Evolutionary conservation across 1,139 yeast species (phyloP), one percentile per base, ranked within the genome.

Genomic region (Pichia sp.): DNA sequence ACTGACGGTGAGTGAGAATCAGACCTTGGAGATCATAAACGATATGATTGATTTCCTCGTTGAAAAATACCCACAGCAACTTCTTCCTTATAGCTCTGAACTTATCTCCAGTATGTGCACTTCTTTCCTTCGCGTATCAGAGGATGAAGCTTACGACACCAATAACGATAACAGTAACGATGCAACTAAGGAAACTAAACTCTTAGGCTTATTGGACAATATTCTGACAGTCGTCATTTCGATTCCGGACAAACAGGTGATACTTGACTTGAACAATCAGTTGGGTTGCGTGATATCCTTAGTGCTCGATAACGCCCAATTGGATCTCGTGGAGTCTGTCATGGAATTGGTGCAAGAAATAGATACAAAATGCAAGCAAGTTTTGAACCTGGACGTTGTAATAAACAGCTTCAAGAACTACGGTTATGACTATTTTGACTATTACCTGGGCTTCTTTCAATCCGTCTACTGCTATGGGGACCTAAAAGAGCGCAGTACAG

Each of bases 21-120:
- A 77, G 56, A 84, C 80, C 64, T 73, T 80, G 58, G 85, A 81
- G 61, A 73, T 80, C 45, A 72, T 80, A 57, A 77, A 81, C 47
- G 75, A 76, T 40, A 80, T 80, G 3, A 80, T 81, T 82, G 85
- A 81, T 57, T 74, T 76, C 15, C 78, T 80, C 63, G 85, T 80
- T 8, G 78, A 78, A 54, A 77, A 74, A 59, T 81, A 80, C 62
- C 76, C 84, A 2, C 67, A 70, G 41, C 77, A 79, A 63, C 72
- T 81, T 58, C 83, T 79, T 62, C 85, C 85, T 6, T 81, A 78
- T 64, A 82, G 83, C 23, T 67, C 72, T 16, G 81, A 81, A 61
- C 72, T 81, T 59, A 72, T 81, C 3, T 57, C 72, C 11, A 77
- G 76, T 58, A 72, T 81, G 62, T 75, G 73, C 13, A 75, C 75